phyloP scores from a whole-genome alignment of 345 rosid species.

The Salix udensis region DNA sequence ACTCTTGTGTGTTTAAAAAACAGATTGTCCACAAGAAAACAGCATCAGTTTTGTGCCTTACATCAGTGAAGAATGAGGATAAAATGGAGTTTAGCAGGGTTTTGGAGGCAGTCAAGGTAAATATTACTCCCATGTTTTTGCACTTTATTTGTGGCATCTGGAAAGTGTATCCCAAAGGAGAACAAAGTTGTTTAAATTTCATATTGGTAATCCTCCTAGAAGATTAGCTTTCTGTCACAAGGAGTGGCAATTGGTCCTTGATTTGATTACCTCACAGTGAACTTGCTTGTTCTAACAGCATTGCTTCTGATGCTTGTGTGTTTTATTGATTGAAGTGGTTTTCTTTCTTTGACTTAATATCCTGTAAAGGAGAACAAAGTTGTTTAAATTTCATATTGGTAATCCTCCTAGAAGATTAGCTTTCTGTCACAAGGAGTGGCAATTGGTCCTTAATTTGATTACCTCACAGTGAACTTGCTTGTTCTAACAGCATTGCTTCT shows the following conservation, averaged over 20 bases:
- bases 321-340: background rate
- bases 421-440: background rate
- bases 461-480: background rate
- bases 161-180: background rate
- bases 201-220: background rate
- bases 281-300: background rate
- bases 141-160: background rate
- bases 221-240: background rate
- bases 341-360: background rate
- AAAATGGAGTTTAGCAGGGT: conserved; percentile 70
- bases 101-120: conserved; percentile 74
- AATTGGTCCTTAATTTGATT: background rate
- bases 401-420: background rate
- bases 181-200: background rate
- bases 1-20: background rate
- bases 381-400: background rate
- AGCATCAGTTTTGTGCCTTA: conserved; percentile 66
- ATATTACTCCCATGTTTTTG: background rate
- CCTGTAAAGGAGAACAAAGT: background rate
- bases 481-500: background rate
- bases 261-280: background rate
- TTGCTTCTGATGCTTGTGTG: background rate
- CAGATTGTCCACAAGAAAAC: conserved; percentile 79
- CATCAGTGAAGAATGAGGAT: conserved; percentile 71
- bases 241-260: background rate